phyloP scores from a whole-genome alignment of 116 monocot species.

The Papilionanthe hybrid region DNA sequence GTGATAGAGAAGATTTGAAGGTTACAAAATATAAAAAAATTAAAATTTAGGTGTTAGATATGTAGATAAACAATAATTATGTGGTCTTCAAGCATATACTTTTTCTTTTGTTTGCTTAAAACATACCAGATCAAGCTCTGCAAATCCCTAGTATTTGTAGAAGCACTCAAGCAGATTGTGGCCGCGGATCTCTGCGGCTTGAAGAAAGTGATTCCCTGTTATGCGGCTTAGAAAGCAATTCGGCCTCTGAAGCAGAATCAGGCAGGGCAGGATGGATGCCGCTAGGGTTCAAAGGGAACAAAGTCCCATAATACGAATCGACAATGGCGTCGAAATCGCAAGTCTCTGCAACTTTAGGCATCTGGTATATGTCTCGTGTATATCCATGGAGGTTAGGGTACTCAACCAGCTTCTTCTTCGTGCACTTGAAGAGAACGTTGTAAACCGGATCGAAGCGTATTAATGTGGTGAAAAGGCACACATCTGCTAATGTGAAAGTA shows the following conservation, averaged over 20 bases:
- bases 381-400: constrained; percentile 76
- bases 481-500: constrained; percentile 68
- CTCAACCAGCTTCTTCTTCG: constrained; percentile 79
- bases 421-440: constrained; percentile 80
- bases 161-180: background rate
- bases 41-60: too few species aligned
- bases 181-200: background rate
- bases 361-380: constrained; percentile 82
- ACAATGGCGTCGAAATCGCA: constrained; percentile 81
- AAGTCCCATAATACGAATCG: constrained; percentile 65
- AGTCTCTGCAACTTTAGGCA: constrained; percentile 67
- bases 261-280: constrained; percentile 68
- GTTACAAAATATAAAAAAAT: too few species aligned
- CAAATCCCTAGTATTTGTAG: background rate
- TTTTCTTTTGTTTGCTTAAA: too few species aligned
- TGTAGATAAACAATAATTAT: too few species aligned
- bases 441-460: constrained; percentile 83
- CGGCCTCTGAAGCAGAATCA: constrained; percentile 29
- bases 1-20: too few species aligned
- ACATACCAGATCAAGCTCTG: too few species aligned
- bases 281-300: constrained; percentile 88
- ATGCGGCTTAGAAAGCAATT: constrained; percentile 58
- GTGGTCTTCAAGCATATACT: too few species aligned
- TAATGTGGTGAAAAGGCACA: constrained; percentile 86
- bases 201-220: constrained; percentile 41